Evolutionary conservation across 805 yeast genomes (phyloP).

Genomic region (Candida alai): DNA sequence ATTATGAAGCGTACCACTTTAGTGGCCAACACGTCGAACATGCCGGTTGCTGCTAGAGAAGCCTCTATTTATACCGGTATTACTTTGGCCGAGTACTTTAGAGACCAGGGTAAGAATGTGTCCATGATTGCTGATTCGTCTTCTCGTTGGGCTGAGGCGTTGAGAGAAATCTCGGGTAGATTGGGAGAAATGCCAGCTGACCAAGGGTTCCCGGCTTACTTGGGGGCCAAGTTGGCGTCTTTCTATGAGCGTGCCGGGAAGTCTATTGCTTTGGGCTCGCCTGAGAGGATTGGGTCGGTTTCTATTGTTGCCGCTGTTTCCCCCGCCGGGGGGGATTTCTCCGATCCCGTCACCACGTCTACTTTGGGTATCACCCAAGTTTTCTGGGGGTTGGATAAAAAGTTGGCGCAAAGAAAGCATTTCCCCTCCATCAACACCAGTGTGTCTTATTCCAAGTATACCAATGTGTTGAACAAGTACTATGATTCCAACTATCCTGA

Average conservation of each 20-base stretch:
- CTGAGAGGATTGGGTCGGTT: constrained; percentile 94
- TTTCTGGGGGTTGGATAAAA: constrained; percentile 99
- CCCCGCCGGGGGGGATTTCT: constrained; percentile 99
- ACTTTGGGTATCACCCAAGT: constrained; percentile 99
- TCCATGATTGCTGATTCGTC: constrained; percentile 99
- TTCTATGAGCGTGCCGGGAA: constrained; percentile 99
- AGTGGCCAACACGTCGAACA: constrained; percentile 97
- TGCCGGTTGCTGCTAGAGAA: constrained; percentile 99
- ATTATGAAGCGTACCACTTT: constrained; percentile 99
- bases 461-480: constrained; percentile 77
- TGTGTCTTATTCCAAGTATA: constrained; percentile 95
- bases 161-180: constrained; percentile 99
- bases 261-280: constrained; percentile 92
- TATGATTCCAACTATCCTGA: constrained; percentile 87
- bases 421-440: constrained; percentile 98
- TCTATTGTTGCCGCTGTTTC: constrained; percentile 99
- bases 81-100: constrained; percentile 96
- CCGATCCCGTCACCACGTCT: constrained; percentile 98
- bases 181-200: constrained; percentile 99
- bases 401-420: constrained; percentile 98
- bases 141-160: constrained; percentile 99
- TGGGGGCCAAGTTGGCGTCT: constrained; percentile 98
- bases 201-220: constrained; percentile 99
- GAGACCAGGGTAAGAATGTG: constrained; percentile 99
- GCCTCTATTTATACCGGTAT: constrained; percentile 99